A percentile compares a stretch with the other conserved stretches of the same genome.
Evolutionary conservation across 148 eudicot species (phyloP).

Genomic region (Fagopyrum homotropicum): DNA sequence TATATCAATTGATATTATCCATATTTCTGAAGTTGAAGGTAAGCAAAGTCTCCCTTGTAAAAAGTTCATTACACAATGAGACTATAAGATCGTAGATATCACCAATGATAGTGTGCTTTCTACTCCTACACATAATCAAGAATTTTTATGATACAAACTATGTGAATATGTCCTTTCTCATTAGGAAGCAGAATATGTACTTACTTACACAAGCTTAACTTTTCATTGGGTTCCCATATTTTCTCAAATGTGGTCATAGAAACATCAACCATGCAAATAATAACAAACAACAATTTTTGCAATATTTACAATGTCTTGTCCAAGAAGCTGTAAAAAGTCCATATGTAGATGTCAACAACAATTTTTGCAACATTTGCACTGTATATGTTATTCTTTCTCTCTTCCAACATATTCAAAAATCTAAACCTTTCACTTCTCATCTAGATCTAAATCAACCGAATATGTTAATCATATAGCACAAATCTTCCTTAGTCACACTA

Average conservation of each 20-base stretch:
- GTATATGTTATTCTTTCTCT: no score
- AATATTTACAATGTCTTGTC: constrained; percentile 27
- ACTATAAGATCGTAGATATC: constrained; percentile 33
- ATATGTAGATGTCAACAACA: constrained; percentile 29
- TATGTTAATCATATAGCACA: no score
- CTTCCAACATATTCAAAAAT: no score
- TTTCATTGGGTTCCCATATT: constrained; percentile 36
- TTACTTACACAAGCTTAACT: constrained; percentile 23
- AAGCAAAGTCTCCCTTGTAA: constrained; percentile 21
- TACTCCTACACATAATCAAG: constrained; percentile 15
- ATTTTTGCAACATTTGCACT: no score
- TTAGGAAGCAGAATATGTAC: neutral
- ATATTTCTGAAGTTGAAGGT: neutral
- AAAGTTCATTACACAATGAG: constrained; percentile 31
- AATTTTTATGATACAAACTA: neutral
- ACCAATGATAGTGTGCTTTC: constrained; percentile 29
- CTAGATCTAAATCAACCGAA: no score
- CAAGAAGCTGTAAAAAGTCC: constrained; percentile 37
- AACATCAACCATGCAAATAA: constrained; percentile 38
- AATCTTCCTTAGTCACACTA: no score
- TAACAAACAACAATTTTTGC: constrained; percentile 25
- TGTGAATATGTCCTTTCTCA: neutral
- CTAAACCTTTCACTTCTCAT: no score
- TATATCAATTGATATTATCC: neutral
- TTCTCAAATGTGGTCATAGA: constrained; percentile 36